These are phyloP conservation scores for Darksidea phi DNA, from an alignment of 495 filamentous ascomycete genomes.

Conservation along the genomic window DNA sequence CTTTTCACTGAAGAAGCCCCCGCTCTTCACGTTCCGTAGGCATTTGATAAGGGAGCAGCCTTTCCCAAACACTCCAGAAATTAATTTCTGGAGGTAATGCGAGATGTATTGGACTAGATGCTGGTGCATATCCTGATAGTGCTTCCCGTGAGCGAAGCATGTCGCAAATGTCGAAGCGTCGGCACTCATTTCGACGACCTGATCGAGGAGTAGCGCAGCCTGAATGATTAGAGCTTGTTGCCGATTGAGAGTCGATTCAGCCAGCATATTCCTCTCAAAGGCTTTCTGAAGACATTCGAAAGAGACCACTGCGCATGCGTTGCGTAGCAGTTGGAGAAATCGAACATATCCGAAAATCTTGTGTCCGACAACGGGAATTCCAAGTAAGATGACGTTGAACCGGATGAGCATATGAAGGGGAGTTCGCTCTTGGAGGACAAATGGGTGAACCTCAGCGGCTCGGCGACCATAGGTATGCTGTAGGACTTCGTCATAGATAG, in stretches of 20 bases:
- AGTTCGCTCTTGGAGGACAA: slow-evolving; percentile 14
- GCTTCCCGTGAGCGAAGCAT: slow-evolving; percentile 6
- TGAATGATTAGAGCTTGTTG: slow-evolving; percentile 12
- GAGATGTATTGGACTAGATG: slow-evolving; percentile 14
- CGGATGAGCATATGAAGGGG: slow-evolving; percentile 13
- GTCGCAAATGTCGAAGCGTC: background rate
- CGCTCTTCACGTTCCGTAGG: background rate
- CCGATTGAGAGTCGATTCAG: background rate
- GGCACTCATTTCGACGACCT: slow-evolving; percentile 15
- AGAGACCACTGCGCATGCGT: slow-evolving; percentile 2
- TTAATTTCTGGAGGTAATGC: slow-evolving; percentile 9
- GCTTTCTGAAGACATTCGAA: slow-evolving; percentile 14
- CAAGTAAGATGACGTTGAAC: slow-evolving; percentile 13
- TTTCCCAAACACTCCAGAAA: slow-evolving; percentile 9
- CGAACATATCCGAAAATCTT: slow-evolving; percentile 7
- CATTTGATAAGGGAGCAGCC: background rate
- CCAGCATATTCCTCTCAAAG: slow-evolving; percentile 4
- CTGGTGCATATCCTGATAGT: slow-evolving; percentile 13
- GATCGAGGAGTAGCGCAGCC: slow-evolving; percentile 14
- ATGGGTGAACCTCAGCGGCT: slow-evolving; percentile 9
- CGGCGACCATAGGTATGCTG: slow-evolving; percentile 5
- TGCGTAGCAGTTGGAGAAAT: slow-evolving; percentile 11
- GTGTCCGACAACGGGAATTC: slow-evolving; percentile 6
- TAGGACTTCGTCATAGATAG: slow-evolving; percentile 10
- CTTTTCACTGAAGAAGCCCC: background rate